phyloP scores from a whole-genome alignment of 768 basidiomycete genomes.

The Leccinum variicolor region DNA sequence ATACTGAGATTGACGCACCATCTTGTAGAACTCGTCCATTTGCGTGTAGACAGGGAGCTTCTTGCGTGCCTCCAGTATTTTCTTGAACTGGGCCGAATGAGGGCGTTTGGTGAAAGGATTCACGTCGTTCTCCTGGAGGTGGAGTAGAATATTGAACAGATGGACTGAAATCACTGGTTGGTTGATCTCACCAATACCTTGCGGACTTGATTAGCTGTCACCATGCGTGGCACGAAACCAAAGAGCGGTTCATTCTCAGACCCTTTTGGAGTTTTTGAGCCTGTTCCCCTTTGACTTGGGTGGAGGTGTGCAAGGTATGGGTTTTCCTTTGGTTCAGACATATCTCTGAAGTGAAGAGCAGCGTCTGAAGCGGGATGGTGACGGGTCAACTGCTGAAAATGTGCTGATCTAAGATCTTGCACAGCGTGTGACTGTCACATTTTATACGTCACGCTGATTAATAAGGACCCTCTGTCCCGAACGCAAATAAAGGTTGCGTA shows the following conservation, averaged over 20 bases:
- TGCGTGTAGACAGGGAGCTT: slow-evolving; percentile 89
- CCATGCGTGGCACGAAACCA: slow-evolving; percentile 71
- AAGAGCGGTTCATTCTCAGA: slow-evolving; percentile 57
- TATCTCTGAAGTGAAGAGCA: neutral
- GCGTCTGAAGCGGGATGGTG: neutral
- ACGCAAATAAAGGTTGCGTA: no score
- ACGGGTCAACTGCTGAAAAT: slow-evolving; percentile 7
- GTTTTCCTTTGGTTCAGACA: slow-evolving; percentile 35
- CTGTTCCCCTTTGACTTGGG: slow-evolving; percentile 29
- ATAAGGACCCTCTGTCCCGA: no score
- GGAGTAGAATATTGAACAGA: neutral
- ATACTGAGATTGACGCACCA: slow-evolving; percentile 51
- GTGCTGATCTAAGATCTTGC: slow-evolving; percentile 10
- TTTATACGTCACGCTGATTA: neutral
- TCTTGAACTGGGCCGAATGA: slow-evolving; percentile 75
- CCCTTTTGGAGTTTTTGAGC: slow-evolving; percentile 5
- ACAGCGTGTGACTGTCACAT: slow-evolving; percentile 3
- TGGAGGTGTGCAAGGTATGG: slow-evolving; percentile 51
- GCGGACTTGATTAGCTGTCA: slow-evolving; percentile 61
- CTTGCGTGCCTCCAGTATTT: slow-evolving; percentile 81
- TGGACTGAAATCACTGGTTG: neutral
- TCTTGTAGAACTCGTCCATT: slow-evolving; percentile 89
- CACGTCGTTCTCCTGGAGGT: slow-evolving; percentile 61
- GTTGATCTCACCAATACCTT: slow-evolving; percentile 59
- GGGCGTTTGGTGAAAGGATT: slow-evolving; percentile 89